phyloP scores from a whole-genome alignment of 2,329 filamentous ascomycete species.

The Cladophialophora carrionii region DNA sequence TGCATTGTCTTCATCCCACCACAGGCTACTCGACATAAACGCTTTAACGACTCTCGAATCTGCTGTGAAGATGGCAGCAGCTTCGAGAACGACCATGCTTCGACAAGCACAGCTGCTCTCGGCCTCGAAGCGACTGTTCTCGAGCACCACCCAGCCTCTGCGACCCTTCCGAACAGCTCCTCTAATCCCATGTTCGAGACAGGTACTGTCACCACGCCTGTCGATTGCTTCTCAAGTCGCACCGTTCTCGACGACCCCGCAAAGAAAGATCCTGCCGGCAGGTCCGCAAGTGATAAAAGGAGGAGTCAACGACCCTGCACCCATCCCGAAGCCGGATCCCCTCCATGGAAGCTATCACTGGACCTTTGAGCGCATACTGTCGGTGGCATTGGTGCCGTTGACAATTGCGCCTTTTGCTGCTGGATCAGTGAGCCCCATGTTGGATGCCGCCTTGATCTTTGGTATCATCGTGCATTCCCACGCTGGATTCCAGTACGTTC shows the following conservation, averaged over 20 bases:
- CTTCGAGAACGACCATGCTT: conserved; percentile 32
- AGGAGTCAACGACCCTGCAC: conserved; percentile 82
- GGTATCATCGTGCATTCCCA: conserved; percentile 89
- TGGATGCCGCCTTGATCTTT: conserved; percentile 83
- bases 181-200: conserved; percentile 22
- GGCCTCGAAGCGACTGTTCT: conserved; percentile 26
- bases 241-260: conserved; percentile 83
- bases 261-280: conserved; percentile 76
- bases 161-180: conserved; percentile 31
- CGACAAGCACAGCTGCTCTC: conserved; percentile 32
- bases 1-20: conserved; percentile 16
- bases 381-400: conserved; percentile 80
- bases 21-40: conserved; percentile 13
- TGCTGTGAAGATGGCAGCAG: conserved; percentile 30
- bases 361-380: conserved; percentile 85
- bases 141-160: conserved; percentile 31
- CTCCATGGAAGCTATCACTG: conserved; percentile 97
- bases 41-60: conserved; percentile 4
- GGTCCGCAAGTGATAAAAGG: conserved; percentile 79
- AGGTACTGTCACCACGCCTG: conserved; percentile 21
- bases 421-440: conserved; percentile 84
- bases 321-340: conserved; percentile 71
- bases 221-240: conserved; percentile 56
- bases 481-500: conserved; percentile 80
- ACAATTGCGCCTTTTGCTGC: conserved; percentile 89